Evolutionary conservation across 2,329 filamentous ascomycete species (phyloP), one percentile per base, ranked within the genome.

Genomic region (Fusarium zealandicum): DNA sequence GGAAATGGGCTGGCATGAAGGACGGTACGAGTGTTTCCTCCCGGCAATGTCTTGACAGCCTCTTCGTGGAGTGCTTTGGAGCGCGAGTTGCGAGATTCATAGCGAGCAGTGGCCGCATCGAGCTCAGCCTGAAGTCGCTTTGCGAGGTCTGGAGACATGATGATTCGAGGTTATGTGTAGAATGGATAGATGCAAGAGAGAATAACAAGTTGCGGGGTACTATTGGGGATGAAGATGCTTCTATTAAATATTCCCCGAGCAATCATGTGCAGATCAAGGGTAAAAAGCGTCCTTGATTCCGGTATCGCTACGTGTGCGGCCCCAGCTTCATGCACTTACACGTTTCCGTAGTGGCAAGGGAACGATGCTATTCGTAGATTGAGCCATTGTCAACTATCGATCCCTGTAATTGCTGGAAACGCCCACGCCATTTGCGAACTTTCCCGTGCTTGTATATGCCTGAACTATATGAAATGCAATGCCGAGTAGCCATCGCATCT

Each of bases 1-100:
- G 78, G 78, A 42, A 80, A 80, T 2, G 78, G 78, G 4, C 69
- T 67, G n/a, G 72, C 71, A 58, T 78, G 68, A 20, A 80, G 72
- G 13, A 78, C 72, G 0, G 75, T 76, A 50, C 78, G 72, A 6
- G 78, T 80, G 63, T 80, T 80, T 30, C 78, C 78, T 16, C 78
- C 78, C 0, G 78, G 78, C 22, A 80, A 68, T 11, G 61, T 56
- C 22, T 67, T 57, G 38, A 70, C 36, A n/a, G 78, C 76, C 20
- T 70, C 57, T 11, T 74, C 65, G 51, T 81, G 73, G 12, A 75
- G 70, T 31, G 56, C 43, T 35, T 70, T 69, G 54, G 78, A 80
- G 2, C 57, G 63, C 6, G 72, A 69, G 58, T 80, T 79, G 28
- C 65, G 67, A 27, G 68, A 48, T 6, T 59, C 51, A 53, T 74